phyloP scores from a whole-genome alignment of 306 rosid species.

The Vicia sativa region DNA sequence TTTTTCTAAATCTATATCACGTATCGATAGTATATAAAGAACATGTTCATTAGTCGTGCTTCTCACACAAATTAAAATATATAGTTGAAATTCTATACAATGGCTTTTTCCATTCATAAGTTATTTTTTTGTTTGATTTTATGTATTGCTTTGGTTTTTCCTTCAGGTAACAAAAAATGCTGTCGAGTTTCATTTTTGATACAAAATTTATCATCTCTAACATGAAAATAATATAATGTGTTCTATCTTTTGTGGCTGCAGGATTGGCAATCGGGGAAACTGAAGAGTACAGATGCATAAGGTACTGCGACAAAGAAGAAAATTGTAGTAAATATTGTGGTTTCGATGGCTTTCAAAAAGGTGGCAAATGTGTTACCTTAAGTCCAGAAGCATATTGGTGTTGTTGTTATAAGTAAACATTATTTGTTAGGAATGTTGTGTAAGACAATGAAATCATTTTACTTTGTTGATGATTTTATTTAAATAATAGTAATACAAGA shows the following conservation, averaged over 20 bases:
- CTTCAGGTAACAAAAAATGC: not conserved
- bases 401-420: not conserved
- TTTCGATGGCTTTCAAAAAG: not conserved
- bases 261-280: not conserved
- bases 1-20: no score
- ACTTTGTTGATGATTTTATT: not conserved
- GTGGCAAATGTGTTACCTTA: not conserved
- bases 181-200: not conserved
- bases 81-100: not conserved
- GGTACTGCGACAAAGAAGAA: not conserved
- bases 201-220: no score
- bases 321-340: not conserved
- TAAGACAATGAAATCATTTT: not conserved
- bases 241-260: not conserved
- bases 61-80: not conserved
- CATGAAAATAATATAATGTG: no score
- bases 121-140: no score
- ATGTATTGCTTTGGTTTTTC: not conserved
- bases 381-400: not conserved
- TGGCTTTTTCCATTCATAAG: not conserved
- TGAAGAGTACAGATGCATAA: not conserved
- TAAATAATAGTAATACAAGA: no score
- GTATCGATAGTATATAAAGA: no score
- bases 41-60: not conserved
- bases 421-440: not conserved